These are phyloP conservation scores for Peronospora belbahrii DNA, from an alignment of 352 stramenopile genomes.

Conservation along the genomic window DNA sequence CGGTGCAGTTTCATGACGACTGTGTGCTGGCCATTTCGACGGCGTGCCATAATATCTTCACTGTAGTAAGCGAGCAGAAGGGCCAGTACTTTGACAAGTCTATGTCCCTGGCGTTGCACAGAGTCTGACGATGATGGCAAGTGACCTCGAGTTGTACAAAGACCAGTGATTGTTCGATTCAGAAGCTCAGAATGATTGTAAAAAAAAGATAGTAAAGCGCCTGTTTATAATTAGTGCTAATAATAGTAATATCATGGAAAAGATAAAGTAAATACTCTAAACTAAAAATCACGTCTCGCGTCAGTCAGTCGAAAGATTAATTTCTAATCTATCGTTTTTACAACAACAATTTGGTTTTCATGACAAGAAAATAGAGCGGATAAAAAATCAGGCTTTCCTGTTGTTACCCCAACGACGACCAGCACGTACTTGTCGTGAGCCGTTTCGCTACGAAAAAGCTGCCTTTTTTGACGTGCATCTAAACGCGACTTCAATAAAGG, in stretches of 20 bases:
- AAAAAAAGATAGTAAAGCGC: background rate
- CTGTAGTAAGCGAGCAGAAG: constrained; percentile 1
- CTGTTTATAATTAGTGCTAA: too few species aligned
- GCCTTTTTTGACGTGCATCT: constrained; percentile 3
- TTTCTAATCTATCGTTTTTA: constrained; percentile 2
- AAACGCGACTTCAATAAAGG: background rate
- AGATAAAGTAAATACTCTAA: too few species aligned
- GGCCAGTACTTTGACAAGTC: background rate
- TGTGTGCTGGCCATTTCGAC: constrained; percentile 8
- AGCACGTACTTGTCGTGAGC: too few species aligned
- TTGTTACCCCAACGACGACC: too few species aligned
- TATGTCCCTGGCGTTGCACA: constrained; percentile 9
- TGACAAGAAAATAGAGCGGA: constrained; percentile 11
- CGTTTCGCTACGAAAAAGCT: too few species aligned
- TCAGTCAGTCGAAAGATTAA: too few species aligned
- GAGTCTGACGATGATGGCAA: constrained; percentile 4
- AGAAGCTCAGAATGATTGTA: constrained; percentile 8
- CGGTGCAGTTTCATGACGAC: background rate
- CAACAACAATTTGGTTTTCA: background rate
- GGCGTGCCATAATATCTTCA: background rate
- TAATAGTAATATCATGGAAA: too few species aligned
- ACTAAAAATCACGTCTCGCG: too few species aligned
- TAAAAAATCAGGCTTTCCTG: too few species aligned
- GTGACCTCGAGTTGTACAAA: constrained; percentile 18
- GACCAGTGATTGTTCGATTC: constrained; percentile 13